These are phyloP conservation scores for Beauveria medogensis DNA, from an alignment of 2,329 filamentous ascomycete genomes.

Conservation along the genomic window DNA sequence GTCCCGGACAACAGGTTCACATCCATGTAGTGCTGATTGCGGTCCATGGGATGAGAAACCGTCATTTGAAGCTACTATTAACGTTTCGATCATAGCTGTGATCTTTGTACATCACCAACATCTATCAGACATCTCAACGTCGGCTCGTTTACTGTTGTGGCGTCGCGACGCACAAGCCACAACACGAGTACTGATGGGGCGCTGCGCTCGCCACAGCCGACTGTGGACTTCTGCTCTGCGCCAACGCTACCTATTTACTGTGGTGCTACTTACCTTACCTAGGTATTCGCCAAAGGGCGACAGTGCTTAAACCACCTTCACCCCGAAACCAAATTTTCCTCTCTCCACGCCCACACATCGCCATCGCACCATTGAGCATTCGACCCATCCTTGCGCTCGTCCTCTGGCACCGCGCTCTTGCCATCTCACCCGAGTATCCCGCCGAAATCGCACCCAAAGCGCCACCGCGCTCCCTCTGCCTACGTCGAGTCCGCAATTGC, in stretches of 20 bases:
- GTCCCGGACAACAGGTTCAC: no score
- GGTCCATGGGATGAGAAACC: no score
- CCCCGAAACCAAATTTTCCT: constrained; percentile 2
- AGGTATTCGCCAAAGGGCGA: constrained; percentile 1
- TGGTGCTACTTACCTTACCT: no score
- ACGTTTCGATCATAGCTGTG: no score
- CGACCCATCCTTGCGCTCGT: background rate
- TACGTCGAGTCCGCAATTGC: background rate
- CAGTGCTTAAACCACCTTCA: background rate
- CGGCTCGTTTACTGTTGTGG: background rate
- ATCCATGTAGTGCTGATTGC: no score
- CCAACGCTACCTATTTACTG: background rate
- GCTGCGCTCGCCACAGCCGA: background rate
- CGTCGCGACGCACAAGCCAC: background rate
- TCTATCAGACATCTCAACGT: no score
- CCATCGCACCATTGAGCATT: background rate
- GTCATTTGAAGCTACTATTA: no score
- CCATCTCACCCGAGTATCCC: background rate
- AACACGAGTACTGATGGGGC: background rate
- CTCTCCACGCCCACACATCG: constrained; percentile 3
- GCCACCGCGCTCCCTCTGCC: background rate
- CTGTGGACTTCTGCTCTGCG: background rate
- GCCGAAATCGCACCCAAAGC: background rate
- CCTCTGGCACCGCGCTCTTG: background rate
- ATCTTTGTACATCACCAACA: no score